phyloP scores from a whole-genome alignment of 306 rosid genomes.

The Carpinus fangiana region DNA sequence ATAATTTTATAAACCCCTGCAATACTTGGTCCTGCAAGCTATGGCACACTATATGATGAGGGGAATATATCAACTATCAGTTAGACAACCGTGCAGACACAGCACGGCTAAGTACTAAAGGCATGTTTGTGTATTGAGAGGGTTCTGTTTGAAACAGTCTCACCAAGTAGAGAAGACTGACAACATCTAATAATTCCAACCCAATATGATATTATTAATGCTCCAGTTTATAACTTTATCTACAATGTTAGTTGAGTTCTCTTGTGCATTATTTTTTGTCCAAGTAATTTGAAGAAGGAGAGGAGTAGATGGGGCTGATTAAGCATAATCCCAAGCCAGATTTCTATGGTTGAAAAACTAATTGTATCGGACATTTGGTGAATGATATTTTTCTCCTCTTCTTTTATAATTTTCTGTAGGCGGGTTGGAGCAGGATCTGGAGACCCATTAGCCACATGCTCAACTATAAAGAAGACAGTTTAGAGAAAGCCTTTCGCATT shows the following conservation, averaged over 20 bases:
- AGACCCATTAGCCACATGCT: slow-evolving; percentile 68
- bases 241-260: neutral
- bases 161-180: neutral
- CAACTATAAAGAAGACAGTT: slow-evolving; percentile 55
- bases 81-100: neutral
- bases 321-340: neutral
- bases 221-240: neutral
- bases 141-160: slow-evolving; percentile 21
- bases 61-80: slow-evolving; percentile 16
- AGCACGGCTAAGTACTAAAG: neutral
- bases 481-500: slow-evolving; percentile 41
- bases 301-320: neutral
- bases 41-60: neutral
- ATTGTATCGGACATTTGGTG: neutral
- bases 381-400: neutral
- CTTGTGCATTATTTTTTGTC: too few species aligned
- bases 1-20: slow-evolving; percentile 4
- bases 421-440: slow-evolving; percentile 82
- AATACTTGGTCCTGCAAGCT: neutral
- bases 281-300: neutral
- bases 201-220: neutral
- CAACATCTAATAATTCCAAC: neutral
- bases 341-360: neutral
- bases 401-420: slow-evolving; percentile 44
- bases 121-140: slow-evolving; percentile 11